Evolutionary conservation across 108 stramenopile genomes (phyloP), one percentile per base, ranked within the genome.

Genomic region (Cyclostephanos tholiformis): DNA sequence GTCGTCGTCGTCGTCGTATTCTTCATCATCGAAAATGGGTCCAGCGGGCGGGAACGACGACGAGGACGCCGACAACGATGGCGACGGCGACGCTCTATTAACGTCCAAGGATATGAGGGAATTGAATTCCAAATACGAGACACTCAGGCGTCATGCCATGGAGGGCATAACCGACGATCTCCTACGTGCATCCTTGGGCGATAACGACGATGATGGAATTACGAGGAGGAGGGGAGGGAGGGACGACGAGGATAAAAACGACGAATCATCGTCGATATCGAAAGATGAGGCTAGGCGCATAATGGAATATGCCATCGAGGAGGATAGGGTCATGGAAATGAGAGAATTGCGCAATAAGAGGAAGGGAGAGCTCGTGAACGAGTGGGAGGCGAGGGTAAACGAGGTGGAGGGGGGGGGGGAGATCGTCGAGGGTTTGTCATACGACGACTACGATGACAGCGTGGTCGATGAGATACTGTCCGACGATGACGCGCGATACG

Each of bases 231-330:
- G 4, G 2, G 32, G 32, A 26, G 23, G 4, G 25, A 23, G 26
- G 4, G 6, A 36, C 6, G 1, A 30, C 12, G 13, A 62, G 10
- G 20, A 30, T 19, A 22, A 41, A 0, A 41, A 36, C 30, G 38
- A 30, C 39, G 23, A 60, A 13, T 46, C 25, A 30, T 43, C 19
- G 3, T 36, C 32, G 38, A 43, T 71, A 12, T 22, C 71, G 25
- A 41, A 13, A 0, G 50, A 61, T 6, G 71, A 71, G 56, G 59
- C 71, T 0, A 22, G 43, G 3, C 56, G 56, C 11, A 71, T 71
- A 0, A 44, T 71, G 29, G 71, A 71, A 23, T 71, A 71, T 29
- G 41, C 60, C 29, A 30, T 71, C 25, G 71, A 62, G 32, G 71
- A 71, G 16, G 71, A 62, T 50, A 26, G 48, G 41, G 13, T 35